These are phyloP conservation scores for Rugonectria rugulosa DNA, from an alignment of 2,329 filamentous ascomycete genomes.

Conservation along the genomic window DNA sequence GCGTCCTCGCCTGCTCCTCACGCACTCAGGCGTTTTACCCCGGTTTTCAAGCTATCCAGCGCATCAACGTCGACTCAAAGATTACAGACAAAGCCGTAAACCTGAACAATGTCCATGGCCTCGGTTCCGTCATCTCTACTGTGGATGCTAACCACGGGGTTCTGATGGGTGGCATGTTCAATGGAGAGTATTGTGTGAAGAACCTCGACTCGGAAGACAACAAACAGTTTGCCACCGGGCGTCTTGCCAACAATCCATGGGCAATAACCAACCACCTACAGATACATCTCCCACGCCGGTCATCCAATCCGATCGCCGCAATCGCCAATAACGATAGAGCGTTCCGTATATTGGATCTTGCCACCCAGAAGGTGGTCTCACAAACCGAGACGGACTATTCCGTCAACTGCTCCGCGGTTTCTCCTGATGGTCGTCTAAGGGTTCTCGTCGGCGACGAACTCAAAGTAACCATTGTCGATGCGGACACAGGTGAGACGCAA, in stretches of 20 bases:
- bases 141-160: slow-evolving; percentile 61
- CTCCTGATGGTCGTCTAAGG: slow-evolving; percentile 74
- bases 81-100: slow-evolving; percentile 54
- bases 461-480: slow-evolving; percentile 72
- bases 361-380: slow-evolving; percentile 65
- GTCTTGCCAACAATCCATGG: slow-evolving; percentile 55
- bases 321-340: slow-evolving; percentile 70
- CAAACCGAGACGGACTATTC: slow-evolving; percentile 63
- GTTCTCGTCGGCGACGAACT: slow-evolving; percentile 75
- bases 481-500: slow-evolving; percentile 68
- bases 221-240: slow-evolving; percentile 50
- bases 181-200: slow-evolving; percentile 62
- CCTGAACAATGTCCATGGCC: slow-evolving; percentile 47
- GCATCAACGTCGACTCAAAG: slow-evolving; percentile 60
- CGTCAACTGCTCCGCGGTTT: slow-evolving; percentile 77
- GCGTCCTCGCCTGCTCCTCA: slow-evolving; percentile 65
- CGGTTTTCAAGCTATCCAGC: slow-evolving; percentile 55
- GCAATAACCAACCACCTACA: slow-evolving; percentile 73
- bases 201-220: slow-evolving; percentile 51
- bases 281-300: slow-evolving; percentile 61
- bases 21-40: slow-evolving; percentile 66
- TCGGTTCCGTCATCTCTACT: slow-evolving; percentile 56
- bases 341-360: slow-evolving; percentile 66
- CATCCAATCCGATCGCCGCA: slow-evolving; percentile 60
- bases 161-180: slow-evolving; percentile 67